Evolutionary conservation across 306 rosid species (phyloP).

Genomic region (Fragaria vesca): DNA sequence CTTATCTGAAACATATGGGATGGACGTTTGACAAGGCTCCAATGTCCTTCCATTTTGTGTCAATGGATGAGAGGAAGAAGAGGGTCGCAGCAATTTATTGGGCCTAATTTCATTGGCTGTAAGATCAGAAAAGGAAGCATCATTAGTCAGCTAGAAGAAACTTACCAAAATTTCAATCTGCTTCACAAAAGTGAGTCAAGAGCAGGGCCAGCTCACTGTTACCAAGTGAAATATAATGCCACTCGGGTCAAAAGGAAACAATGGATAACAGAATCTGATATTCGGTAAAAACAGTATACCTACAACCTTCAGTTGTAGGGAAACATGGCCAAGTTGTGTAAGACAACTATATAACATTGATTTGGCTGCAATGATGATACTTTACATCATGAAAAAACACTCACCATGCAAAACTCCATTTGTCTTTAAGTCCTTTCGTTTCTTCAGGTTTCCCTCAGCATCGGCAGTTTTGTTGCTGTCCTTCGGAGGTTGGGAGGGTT

Average conservation of each 20-base stretch:
- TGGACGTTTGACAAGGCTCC: constrained; percentile 57
- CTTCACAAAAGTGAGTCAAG: constrained; percentile 26
- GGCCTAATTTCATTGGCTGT: constrained; percentile 78
- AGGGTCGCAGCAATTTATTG: constrained; percentile 54
- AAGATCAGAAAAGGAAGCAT: constrained; percentile 38
- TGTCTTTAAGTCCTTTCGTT: constrained; percentile 70
- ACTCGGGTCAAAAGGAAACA: constrained; percentile 22
- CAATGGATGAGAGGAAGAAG: constrained; percentile 45
- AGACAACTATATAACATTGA: constrained; percentile 27
- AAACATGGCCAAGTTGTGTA: constrained; percentile 29
- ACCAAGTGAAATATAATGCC: constrained; percentile 3
- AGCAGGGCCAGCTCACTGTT: constrained; percentile 20
- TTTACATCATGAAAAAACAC: constrained; percentile 44
- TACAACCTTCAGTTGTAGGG: constrained; percentile 23
- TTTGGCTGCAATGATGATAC: constrained; percentile 15
- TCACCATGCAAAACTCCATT: constrained; percentile 88
- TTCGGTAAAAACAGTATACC: constrained; percentile 25
- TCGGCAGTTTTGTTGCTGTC: constrained; percentile 44
- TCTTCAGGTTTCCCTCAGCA: constrained; percentile 55
- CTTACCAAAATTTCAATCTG: constrained; percentile 20
- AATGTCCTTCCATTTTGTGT: constrained; percentile 66
- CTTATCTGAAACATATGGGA: constrained; percentile 41
- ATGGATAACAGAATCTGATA: constrained; percentile 20
- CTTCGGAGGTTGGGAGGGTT: constrained; percentile 38
- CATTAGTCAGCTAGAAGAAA: constrained; percentile 39